Base-by-base conservation (phyloP, 1,284 basidiomycete species). In the Boletus subluridellus region DNA sequence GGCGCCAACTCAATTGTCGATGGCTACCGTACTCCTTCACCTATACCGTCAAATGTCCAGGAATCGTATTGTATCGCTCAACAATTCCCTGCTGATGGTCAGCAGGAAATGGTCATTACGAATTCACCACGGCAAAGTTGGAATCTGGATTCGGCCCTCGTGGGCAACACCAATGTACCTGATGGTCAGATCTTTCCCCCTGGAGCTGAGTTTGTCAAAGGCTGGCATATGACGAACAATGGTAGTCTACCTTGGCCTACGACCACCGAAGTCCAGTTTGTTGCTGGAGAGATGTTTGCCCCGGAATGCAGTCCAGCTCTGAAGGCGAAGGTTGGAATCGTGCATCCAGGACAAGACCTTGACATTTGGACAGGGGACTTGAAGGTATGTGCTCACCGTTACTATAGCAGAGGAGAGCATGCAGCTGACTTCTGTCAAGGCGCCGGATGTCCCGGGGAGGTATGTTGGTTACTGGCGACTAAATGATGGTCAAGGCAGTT, bases 121-220 rank as follows among this genome's bases (percentile, higher is more conserved):
- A 46, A 49, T 35, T 17, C 26, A 32, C 39, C 54, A 2, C 52
- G 6, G n/a, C 52, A 57, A 44, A 38, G 30, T 5, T 26, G 54
- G 48, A 37, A 26, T 35, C 66, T 86, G 58, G 76, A 76, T 54
- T 87, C 89, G 4, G 74, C 72, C 7, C 87, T 88, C 61, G 65
- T 93, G 8, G 77, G 77, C 42, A 87, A 93, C 67, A 78, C 85
- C 47, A 92, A 88, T 50, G 84, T 91, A 49, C 77, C 81, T 10
- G 87, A 90, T 66, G 90, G 91, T 1, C 88, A 91, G 65, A 73
- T 84, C 39, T 87, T 94, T 66, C 88, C 90, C 46, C 86, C 90
- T 7, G 91, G 91, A 46, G 90, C 89, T 0, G 89, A 90, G 69
- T 94, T 94, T 66, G 82, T 90, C 53, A 93, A 94, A 74, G 83